Percentiles rank a stretch among this genome's conserved stretches.
Evolutionary conservation across 208 protist genomes (phyloP).

Genomic region (Wallacemonas rigidus): DNA sequence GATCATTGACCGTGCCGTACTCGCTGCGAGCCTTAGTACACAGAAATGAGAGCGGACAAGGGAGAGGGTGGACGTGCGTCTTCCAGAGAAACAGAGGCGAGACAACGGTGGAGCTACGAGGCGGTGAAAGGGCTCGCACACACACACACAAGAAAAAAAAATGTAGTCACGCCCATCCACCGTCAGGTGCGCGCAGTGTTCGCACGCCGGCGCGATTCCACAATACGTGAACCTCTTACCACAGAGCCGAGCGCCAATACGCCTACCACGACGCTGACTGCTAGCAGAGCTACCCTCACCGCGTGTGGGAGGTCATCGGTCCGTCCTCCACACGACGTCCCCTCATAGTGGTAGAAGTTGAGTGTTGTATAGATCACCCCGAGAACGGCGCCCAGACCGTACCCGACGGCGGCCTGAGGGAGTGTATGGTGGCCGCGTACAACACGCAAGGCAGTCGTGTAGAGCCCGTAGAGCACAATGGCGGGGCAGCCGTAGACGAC

Average conservation of each 20-base stretch:
- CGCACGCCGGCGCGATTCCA: slow-evolving; percentile 6
- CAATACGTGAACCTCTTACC: slow-evolving; percentile 22
- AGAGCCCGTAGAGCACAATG: slow-evolving; percentile 40
- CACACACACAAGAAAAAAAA: too few relatives aligned
- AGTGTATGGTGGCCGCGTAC: slow-evolving; percentile 49
- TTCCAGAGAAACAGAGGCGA: too few relatives aligned
- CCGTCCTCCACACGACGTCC: slow-evolving; percentile 29
- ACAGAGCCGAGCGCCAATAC: slow-evolving; percentile 24
- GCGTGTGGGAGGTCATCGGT: slow-evolving; percentile 39
- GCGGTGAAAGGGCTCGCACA: too few relatives aligned
- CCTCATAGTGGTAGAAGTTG: slow-evolving; percentile 43
- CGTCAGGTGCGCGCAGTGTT: not conserved
- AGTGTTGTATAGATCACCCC: slow-evolving; percentile 21
- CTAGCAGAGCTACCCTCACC: slow-evolving; percentile 23
- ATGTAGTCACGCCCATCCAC: too few relatives aligned
- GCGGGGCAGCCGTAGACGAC: slow-evolving; percentile 16
- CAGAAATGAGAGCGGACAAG: too few relatives aligned
- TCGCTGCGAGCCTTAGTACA: too few relatives aligned
- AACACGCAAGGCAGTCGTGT: slow-evolving; percentile 39
- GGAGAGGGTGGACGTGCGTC: too few relatives aligned
- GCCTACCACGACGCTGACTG: slow-evolving; percentile 14
- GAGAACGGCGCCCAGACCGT: slow-evolving; percentile 27
- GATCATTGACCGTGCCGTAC: too few relatives aligned
- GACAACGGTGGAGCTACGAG: too few relatives aligned
- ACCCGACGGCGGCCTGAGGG: slow-evolving; percentile 50